Evolutionary conservation across 1,139 yeast species (phyloP).

Genomic region (Nakaseomyces sp.): DNA sequence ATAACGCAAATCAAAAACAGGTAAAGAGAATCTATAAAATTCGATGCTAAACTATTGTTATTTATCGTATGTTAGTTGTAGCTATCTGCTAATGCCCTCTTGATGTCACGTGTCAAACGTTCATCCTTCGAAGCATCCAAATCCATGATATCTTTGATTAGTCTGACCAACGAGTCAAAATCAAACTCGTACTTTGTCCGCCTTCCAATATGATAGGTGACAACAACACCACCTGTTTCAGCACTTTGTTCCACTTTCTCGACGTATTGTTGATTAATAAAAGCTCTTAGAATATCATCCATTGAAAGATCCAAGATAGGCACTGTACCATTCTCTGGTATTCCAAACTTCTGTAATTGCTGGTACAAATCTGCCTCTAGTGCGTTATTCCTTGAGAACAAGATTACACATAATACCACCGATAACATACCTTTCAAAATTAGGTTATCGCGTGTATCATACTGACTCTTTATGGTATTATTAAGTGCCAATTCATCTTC

Average conservation of each 20-base stretch:
- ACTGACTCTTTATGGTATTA: neutral
- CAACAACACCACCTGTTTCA: constrained; percentile 18
- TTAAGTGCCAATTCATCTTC: constrained; percentile 8
- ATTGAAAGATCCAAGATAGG: constrained; percentile 20
- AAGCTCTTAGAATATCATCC: constrained; percentile 18
- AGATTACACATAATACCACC: constrained; percentile 18
- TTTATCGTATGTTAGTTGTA: neutral
- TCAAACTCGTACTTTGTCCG: constrained; percentile 25
- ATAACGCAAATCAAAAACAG: too few relatives aligned
- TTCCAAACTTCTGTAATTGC: constrained; percentile 21
- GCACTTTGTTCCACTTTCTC: constrained; percentile 17
- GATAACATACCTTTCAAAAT: constrained; percentile 22
- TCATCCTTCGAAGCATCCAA: constrained; percentile 14
- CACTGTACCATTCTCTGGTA: constrained; percentile 24
- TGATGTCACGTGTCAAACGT: constrained; percentile 1
- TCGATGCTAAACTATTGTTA: too few relatives aligned
- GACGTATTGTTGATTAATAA: constrained; percentile 23
- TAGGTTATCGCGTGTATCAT: constrained; percentile 7
- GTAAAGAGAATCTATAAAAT: too few relatives aligned
- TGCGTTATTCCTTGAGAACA: constrained; percentile 26
- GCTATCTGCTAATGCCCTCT: constrained; percentile 13
- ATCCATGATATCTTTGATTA: constrained; percentile 20
- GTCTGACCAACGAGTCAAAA: constrained; percentile 15
- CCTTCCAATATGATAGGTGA: constrained; percentile 24
- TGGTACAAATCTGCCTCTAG: constrained; percentile 22